Conservation (phyloP, 2,329 filamentous ascomycete species). For the Aspergillus arachidicola region DNA sequence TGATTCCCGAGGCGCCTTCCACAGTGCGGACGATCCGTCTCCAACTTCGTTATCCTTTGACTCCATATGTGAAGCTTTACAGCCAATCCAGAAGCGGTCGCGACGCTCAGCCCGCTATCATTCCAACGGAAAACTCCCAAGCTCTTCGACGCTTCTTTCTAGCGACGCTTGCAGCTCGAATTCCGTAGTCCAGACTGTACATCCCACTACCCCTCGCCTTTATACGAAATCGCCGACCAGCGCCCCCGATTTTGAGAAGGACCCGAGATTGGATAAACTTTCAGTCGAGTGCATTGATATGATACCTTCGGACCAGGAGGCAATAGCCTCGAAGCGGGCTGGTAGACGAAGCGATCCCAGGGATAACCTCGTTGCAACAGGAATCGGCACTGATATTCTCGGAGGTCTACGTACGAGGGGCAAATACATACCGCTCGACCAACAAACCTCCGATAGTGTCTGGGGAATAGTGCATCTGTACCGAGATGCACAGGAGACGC, state of each 20-base stretch:
- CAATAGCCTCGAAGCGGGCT: constrained; percentile 26
- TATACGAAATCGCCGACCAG: constrained; percentile 23
- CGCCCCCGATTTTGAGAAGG: constrained; percentile 41
- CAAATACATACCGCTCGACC: constrained; percentile 70
- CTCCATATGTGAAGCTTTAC: constrained; percentile 40
- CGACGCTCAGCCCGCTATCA: constrained; percentile 17
- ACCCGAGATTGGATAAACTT: constrained; percentile 83
- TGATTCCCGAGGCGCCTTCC: constrained; percentile 14
- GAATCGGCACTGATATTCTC: constrained; percentile 53
- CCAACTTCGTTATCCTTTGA: constrained; percentile 34
- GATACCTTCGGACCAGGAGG: constrained; percentile 41
- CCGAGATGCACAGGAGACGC: constrained; percentile 76
- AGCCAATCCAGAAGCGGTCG: constrained; percentile 37
- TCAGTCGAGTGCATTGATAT: constrained; percentile 81
- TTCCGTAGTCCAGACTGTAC: constrained; percentile 7
- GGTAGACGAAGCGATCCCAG: constrained; percentile 20
- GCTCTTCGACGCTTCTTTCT: constrained; percentile 1
- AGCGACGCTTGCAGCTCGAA: constrained; percentile 13
- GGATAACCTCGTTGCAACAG: constrained; percentile 47
- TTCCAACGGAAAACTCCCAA: constrained; percentile 15
- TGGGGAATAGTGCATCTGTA: constrained; percentile 97
- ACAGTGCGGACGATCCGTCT: constrained; percentile 10
- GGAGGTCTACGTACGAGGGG: constrained; percentile 81
- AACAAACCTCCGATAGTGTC: constrained; percentile 73
- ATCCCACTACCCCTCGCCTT: constrained; percentile 15